phyloP scores from a whole-genome alignment of 768 basidiomycete species.

The Leccinum variicolor region DNA sequence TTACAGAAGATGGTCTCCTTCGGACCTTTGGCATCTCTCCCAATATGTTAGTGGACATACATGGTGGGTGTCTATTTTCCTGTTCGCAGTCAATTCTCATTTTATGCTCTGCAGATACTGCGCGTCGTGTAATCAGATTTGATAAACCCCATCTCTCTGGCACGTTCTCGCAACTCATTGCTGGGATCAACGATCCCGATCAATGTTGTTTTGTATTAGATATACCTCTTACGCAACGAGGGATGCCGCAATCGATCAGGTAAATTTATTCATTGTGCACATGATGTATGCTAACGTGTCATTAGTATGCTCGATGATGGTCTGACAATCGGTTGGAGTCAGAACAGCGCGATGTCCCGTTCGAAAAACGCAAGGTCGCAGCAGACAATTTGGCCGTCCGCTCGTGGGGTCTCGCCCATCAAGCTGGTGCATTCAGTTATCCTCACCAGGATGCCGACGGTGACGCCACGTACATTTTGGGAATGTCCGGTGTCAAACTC shows the following conservation, averaged over 20 bases:
- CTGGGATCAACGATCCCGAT: not conserved
- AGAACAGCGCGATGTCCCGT: not conserved
- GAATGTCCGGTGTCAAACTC: constrained; percentile 1
- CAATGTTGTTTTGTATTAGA: not conserved
- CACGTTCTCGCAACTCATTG: not conserved
- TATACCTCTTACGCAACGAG: not conserved
- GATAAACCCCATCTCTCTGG: not conserved
- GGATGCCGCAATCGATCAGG: not conserved
- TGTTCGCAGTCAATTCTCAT: not conserved
- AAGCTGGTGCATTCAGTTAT: not conserved
- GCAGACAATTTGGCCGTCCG: not conserved
- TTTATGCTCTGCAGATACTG: not conserved
- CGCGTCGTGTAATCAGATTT: not conserved
- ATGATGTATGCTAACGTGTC: not conserved
- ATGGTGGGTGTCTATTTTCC: not conserved
- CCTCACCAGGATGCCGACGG: constrained; percentile 12
- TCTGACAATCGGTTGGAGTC: constrained; percentile 1
- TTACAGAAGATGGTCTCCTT: not conserved
- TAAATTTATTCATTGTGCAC: not conserved
- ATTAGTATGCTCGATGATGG: constrained; percentile 4
- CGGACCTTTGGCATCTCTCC: not conserved
- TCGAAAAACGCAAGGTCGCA: not conserved
- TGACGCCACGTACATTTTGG: not conserved
- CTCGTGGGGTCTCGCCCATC: not conserved
- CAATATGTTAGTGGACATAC: not conserved